Evolutionary conservation across 306 rosid species (phyloP).

Genomic region (Abrus pulchellus): DNA sequence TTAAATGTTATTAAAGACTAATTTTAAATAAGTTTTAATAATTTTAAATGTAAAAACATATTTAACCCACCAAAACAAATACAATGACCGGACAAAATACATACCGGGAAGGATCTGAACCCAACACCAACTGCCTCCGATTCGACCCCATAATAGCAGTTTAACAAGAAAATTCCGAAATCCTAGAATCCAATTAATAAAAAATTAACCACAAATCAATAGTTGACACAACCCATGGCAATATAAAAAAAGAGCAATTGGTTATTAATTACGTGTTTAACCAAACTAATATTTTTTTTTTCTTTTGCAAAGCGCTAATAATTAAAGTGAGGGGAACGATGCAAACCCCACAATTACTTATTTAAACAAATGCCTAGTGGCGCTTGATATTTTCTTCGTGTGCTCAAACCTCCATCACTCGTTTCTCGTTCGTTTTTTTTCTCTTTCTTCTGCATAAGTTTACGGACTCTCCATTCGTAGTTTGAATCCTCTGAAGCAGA

Average conservation of each 20-base stretch:
- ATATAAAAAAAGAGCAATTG: background rate
- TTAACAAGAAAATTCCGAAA: slow-evolving; percentile 1
- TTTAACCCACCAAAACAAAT: too few relatives aligned
- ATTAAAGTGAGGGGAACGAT: slow-evolving; percentile 45
- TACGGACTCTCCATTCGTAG: background rate
- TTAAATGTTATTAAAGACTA: too few relatives aligned
- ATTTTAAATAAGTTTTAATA: too few relatives aligned
- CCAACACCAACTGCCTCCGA: too few relatives aligned
- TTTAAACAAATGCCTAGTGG: slow-evolving; percentile 34
- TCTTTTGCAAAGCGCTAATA: background rate
- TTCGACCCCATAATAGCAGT: background rate
- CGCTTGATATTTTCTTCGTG: slow-evolving; percentile 49
- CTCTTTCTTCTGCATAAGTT: background rate
- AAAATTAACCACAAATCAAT: background rate
- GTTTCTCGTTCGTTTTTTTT: background rate
- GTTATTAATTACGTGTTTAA: background rate
- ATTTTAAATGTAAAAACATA: too few relatives aligned
- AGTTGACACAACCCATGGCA: background rate
- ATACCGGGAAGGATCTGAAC: too few relatives aligned
- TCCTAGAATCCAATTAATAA: background rate
- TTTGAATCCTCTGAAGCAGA: slow-evolving; percentile 39
- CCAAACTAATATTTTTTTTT: background rate
- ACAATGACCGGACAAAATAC: too few relatives aligned
- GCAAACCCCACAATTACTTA: slow-evolving; percentile 40
- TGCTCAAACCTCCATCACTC: slow-evolving; percentile 5